Base-by-base conservation (phyloP, 1,284 basidiomycete species). In the Cutaneotrichosporon daszewskae region DNA sequence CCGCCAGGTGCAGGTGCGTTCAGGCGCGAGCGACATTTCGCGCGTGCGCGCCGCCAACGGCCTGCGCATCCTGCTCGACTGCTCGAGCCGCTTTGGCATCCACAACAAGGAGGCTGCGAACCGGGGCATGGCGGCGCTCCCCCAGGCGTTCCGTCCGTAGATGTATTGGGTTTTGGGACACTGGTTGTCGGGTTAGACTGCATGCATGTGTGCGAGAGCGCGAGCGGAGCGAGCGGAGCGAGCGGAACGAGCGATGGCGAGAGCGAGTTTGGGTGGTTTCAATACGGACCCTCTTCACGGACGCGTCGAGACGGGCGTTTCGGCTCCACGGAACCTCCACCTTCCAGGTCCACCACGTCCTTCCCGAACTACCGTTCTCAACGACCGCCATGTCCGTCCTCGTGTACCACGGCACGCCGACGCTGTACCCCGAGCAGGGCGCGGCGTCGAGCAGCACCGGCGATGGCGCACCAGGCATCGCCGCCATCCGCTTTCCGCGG, bases 31-130 rank as follows among this genome's bases (percentile, higher is more conserved):
- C 41, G 90, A 95, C 54, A 77, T 95, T 67, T 81, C 87, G 31
- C 82, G 84, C 60, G 79, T 94, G 44, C 81, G 91, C 46, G 91
- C 91, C 17, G 77, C 90, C 49, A 94, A 94, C 75, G 91, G 89
- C n/a, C 78, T 96, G 58, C 88, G 66, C 20, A 72, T 72, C 42
- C 48, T 72, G 25, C 60, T 72, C 44, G 69, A 72, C 47, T 69
- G 68, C 68, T 64, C 60, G 22, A 64, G 60, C 32, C 48, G 60
- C 18, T 71, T 71, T 45, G 69, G 69, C 41, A 68, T 66, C 59
- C 59, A 66, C 37, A 57, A 60, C 40, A 29, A 35, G 13, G 39
- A 46, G 26, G 29, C 49, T 12, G 62, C 62, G 25, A 43, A 52
- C 10, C 58, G 62, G 51, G 49, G 53, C 16, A 50, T 66, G 14